Evolutionary conservation across 2,329 filamentous ascomycete species (phyloP), one percentile per base, ranked within the genome.

Genomic region (Amauroascus verrucosus): DNA sequence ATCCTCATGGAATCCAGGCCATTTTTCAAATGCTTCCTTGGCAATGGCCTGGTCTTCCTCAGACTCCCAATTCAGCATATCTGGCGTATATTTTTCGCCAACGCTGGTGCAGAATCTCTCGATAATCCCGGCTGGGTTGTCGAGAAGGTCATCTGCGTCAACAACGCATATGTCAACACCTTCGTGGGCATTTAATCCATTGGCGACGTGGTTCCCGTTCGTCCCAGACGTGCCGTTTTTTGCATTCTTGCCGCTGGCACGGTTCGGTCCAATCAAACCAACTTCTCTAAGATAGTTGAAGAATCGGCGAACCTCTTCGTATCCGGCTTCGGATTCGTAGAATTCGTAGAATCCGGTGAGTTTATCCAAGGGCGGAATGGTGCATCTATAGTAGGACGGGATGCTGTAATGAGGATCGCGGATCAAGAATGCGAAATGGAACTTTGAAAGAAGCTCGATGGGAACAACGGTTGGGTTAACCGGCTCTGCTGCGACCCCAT

Each of bases 361-460:
- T 45, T 84, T 75, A 64, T 86, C 82, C 54, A 96, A 77, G 0
- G 93, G 93, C 13, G 93, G 90, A 51, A 95, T 80, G 48, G 88
- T 95, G 78, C 91, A 97, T 61, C 91, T 85, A 77, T 85, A 95
- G 75, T 91, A 97, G 45, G 88, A 95, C 6, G 93, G 93, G 59
- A 97, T 90, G 63, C 87, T 86, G 66, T 82, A 83, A 63, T 88
- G 83, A n/a, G 93, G 93, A 68, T 97, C 89, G 54, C 93, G 90
- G 75, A 98, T 97, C 58, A 97, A 79, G 72, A 98, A 97, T 20
- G 90, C 88, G 73, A 91, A 97, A 70, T 96, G 89, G 72, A 95
- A 97, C 60, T 82, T 77, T 64, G 82, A 79, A 54, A 97, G 76
- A 55, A 88, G 73, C 28, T 82, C 80, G 26, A 80, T 72, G 2